Conservation (phyloP, 306 rosid species). For the Cucumis cinereus region DNA sequence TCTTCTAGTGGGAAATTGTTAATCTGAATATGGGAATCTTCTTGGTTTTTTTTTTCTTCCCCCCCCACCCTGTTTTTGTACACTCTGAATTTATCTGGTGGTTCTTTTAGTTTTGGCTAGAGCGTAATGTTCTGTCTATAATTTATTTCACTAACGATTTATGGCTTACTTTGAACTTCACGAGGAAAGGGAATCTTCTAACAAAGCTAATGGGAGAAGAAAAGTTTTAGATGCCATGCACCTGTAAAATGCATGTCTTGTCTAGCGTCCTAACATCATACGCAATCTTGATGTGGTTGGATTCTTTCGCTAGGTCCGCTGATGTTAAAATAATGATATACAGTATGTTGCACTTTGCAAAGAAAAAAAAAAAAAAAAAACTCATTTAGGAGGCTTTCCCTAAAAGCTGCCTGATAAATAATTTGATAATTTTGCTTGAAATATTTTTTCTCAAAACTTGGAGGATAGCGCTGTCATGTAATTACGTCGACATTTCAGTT, state of each 20-base stretch:
- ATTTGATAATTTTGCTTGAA: neutral
- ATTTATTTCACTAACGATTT: neutral
- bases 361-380: neutral
- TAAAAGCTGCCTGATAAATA: neutral
- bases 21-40: conserved; percentile 11
- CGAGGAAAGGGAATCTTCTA: conserved; percentile 11
- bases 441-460: neutral
- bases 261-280: conserved; percentile 21
- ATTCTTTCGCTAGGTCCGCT: neutral
- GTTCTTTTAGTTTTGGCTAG: neutral
- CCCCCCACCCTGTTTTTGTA: neutral
- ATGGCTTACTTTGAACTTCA: neutral
- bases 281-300: conserved; percentile 6
- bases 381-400: neutral
- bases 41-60: neutral
- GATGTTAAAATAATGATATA: neutral
- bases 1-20: conserved; percentile 7
- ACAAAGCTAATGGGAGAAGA: conserved; percentile 9
- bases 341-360: neutral
- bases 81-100: neutral
- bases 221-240: conserved; percentile 13
- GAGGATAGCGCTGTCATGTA: neutral
- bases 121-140: neutral
- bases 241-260: conserved; percentile 9
- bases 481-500: neutral